These are phyloP conservation scores for Solanum ossicruentum DNA, from an alignment of 257 asterid species.

Conservation along the genomic window DNA sequence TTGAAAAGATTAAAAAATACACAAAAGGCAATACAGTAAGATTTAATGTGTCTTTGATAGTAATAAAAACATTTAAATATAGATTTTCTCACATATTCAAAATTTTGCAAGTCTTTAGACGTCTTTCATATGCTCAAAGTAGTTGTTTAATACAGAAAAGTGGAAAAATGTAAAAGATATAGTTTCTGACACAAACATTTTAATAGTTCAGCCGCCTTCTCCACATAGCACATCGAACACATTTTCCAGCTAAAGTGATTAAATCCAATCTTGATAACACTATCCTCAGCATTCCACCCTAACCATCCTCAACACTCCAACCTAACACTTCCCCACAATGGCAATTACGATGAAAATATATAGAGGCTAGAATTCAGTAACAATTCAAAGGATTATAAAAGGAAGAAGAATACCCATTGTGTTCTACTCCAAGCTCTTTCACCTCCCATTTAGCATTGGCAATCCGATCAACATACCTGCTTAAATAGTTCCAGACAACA, in stretches of 20 bases:
- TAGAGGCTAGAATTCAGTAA: not conserved
- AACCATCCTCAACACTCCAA: not conserved
- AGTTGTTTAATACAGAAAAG: not conserved
- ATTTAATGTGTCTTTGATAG: not conserved
- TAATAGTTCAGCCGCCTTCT: not conserved
- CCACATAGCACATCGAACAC: not conserved
- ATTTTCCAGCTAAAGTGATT: not conserved
- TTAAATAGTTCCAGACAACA: slow-evolving; percentile 14
- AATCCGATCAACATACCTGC: slow-evolving; percentile 92
- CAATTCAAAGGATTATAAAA: not conserved
- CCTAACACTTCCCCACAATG: not conserved
- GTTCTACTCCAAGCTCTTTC: slow-evolving; percentile 96
- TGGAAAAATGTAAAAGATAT: not conserved
- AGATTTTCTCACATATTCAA: not conserved
- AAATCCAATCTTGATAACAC: not conserved
- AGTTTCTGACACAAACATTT: not conserved
- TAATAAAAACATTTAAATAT: not conserved
- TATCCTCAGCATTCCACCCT: not conserved
- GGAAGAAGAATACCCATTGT: slow-evolving; percentile 56
- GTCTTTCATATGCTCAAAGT: not conserved
- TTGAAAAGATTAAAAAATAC: not conserved
- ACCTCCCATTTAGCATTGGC: slow-evolving; percentile 97
- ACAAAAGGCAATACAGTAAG: not conserved
- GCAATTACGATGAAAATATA: not conserved
- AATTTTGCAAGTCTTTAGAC: not conserved